Evolutionary conservation across 1,139 yeast genomes (phyloP), one percentile per base, ranked within the genome.

Genomic region (Saccharomyces hybrid): DNA sequence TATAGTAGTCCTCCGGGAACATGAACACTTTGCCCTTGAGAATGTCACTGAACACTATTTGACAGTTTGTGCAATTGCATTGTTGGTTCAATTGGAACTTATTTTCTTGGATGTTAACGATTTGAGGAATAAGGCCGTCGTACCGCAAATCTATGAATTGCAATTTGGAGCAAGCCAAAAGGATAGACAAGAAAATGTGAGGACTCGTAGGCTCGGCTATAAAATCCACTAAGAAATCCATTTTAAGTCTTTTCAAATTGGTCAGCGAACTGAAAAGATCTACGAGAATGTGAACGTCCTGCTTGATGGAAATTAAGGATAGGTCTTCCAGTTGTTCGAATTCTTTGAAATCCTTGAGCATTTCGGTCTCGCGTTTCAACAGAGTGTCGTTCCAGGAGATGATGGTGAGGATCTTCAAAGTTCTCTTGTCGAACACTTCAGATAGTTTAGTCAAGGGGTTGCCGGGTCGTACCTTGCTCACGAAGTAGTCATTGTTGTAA

Each of bases 321-420:
- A 75, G 58, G 53, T 74, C 77, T 53, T 72, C 70, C 3, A 75
- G 56, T 52, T 68, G 60, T 2, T 55, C 55, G 52, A 75, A 74
- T 16, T 69, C 72, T 28, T 62, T 58, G 61, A 74, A 70, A 55
- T 72, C 70, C 54, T 65, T 70, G 48, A 72, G 62, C 62, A 71
- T 68, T 50, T 69, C 69, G 27, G 67, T 58, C 51, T 65, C 69
- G 46, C 70, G 61, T n/a, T 65, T 64, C 26, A 64, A 58, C 29
- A 66, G 57, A 8, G 67, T 61, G 50, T 72, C 75, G 55, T 69
- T 69, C 78, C 77, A 75, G 3, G 77, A 75, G 6, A 73, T 73
- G 7, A 75, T 65, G 0, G 77, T 73, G 41, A 75, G 60, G 0
- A 70, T 65, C 54, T 70, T 71, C 51, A 75, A 59, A 2, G 66